These are phyloP conservation scores for Fagopyrum homotropicum DNA, from an alignment of 148 eudicot genomes.

Conservation along the genomic window DNA sequence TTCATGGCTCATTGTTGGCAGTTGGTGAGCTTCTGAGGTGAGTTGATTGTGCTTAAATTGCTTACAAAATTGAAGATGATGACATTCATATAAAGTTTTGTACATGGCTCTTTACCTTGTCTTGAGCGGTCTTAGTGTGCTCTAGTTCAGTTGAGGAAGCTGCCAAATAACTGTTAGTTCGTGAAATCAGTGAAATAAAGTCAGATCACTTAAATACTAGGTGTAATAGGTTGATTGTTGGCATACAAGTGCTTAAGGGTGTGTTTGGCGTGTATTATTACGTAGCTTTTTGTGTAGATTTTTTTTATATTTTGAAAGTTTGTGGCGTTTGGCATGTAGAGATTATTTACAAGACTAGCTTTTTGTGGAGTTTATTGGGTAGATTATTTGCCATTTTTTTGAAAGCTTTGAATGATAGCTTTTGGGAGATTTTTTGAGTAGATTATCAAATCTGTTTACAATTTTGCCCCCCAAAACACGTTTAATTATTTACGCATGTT, in stretches of 20 bases:
- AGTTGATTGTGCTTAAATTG: constrained; percentile 13
- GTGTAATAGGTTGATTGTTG: background rate
- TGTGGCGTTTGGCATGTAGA: too few species aligned
- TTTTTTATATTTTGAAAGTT: too few species aligned
- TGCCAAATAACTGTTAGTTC: background rate
- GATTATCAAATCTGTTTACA: too few species aligned
- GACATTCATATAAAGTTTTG: background rate
- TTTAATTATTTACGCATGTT: too few species aligned
- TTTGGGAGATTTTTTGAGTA: too few species aligned
- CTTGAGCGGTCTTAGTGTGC: constrained; percentile 3
- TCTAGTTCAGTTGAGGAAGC: background rate
- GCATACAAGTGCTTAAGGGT: background rate
- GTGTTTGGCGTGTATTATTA: too few species aligned
- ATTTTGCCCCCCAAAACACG: too few species aligned
- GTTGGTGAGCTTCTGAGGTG: constrained; percentile 96
- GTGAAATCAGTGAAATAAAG: background rate
- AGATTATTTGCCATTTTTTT: too few species aligned
- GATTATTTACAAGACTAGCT: too few species aligned
- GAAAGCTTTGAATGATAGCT: too few species aligned
- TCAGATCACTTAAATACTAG: background rate
- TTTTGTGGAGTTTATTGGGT: too few species aligned
- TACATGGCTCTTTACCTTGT: background rate
- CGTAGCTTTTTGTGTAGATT: too few species aligned
- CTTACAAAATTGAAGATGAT: background rate
- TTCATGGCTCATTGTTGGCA: constrained; percentile 96